Evolutionary conservation across 164 flowering plant genomes (phyloP).

Genomic region (Tetracentron sinense): DNA sequence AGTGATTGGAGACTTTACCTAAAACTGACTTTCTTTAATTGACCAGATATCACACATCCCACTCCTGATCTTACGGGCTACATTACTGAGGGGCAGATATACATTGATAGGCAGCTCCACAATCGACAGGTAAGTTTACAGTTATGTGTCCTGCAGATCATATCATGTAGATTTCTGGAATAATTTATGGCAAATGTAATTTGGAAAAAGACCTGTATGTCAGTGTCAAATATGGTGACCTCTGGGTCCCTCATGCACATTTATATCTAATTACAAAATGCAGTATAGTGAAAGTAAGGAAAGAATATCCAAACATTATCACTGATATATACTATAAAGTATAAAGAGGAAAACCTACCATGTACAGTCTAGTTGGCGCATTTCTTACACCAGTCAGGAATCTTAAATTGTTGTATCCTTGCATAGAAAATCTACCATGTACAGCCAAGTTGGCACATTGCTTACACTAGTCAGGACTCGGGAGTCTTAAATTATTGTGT

Average conservation of each 20-base stretch:
- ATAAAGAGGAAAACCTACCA: no score
- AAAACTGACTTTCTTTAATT: conserved; percentile 12
- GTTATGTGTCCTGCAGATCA: neutral
- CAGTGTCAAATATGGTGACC: neutral
- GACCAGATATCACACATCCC: conserved; percentile 91
- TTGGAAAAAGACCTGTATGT: neutral
- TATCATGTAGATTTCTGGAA: neutral
- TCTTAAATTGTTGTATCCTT: no score
- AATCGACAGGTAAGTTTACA: conserved; percentile 66
- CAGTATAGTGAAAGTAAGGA: no score
- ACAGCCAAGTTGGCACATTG: no score
- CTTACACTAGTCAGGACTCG: no score
- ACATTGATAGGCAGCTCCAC: conserved; percentile 87
- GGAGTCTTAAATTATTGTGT: no score
- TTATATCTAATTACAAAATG: no score
- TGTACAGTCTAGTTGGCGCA: no score
- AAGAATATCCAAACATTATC: no score
- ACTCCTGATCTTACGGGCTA: conserved; percentile 99
- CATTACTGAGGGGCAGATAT: conserved; percentile 97
- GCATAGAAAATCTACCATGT: no score
- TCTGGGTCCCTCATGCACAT: neutral
- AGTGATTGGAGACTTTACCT: neutral
- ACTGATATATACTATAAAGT: no score
- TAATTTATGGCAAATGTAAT: neutral
- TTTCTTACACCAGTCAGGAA: no score